Evolutionary conservation across 495 filamentous ascomycete genomes (phyloP).

Genomic region (Penicillium desertorum): DNA sequence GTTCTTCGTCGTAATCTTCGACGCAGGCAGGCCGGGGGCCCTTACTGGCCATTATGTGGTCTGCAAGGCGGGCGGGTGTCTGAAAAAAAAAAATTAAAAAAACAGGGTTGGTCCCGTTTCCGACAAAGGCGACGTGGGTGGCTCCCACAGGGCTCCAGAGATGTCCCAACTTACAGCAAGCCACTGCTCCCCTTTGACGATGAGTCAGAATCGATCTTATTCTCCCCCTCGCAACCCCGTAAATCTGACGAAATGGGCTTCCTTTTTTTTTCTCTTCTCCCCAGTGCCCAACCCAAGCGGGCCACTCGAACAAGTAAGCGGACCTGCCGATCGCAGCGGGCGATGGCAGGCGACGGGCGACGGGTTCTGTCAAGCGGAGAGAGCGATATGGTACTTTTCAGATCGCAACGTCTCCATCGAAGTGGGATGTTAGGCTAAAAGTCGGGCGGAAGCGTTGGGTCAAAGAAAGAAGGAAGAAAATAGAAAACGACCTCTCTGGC

Average conservation of each 20-base stretch:
- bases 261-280: constrained; percentile 5
- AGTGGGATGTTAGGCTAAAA: constrained; percentile 25
- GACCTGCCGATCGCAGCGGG: constrained; percentile 34
- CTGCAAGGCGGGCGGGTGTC: constrained; percentile 26
- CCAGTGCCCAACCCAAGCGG: constrained; percentile 20
- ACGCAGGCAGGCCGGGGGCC: constrained; percentile 47
- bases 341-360: constrained; percentile 27
- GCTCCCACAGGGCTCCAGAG: constrained; percentile 11
- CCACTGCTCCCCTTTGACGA: constrained; percentile 13
- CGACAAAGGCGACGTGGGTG: constrained; percentile 20
- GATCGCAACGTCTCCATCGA: constrained; percentile 35
- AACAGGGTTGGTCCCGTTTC: constrained; percentile 23
- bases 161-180: constrained; percentile 21
- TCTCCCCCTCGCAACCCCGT: constrained; percentile 8
- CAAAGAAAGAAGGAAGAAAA: constrained; percentile 10
- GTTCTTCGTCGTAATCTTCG: constrained; percentile 60
- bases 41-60: constrained; percentile 40
- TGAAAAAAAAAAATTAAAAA: constrained; percentile 14
- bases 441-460: constrained; percentile 28
- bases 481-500: constrained; percentile 10
- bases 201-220: constrained; percentile 15
- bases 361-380: constrained; percentile 26
- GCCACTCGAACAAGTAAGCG: constrained; percentile 19
- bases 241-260: constrained; percentile 1
- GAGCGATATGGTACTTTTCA: constrained; percentile 25